A percentile compares a stretch with the other conserved stretches of the same genome.
Evolutionary conservation across 768 basidiomycete species (phyloP).

Genomic region (Exidia glandulosa): DNA sequence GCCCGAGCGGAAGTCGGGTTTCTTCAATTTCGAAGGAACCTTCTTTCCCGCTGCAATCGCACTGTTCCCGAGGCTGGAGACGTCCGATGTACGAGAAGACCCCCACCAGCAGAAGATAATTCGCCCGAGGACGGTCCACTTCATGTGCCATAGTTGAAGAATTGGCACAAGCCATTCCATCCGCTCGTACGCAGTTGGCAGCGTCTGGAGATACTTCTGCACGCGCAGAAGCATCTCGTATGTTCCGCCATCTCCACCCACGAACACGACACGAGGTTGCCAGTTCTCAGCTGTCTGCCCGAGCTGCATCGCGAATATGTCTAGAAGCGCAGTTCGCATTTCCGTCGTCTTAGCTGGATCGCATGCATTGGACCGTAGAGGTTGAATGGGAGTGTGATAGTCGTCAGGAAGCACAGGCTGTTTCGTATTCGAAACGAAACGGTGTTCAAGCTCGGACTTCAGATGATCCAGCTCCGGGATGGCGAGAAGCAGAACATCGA

Average conservation of each 20-base stretch:
- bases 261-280: background rate
- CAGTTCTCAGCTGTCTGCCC: background rate
- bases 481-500: slow-evolving; percentile 18
- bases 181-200: no score
- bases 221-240: slow-evolving; percentile 1
- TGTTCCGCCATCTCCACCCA: slow-evolving; percentile 8
- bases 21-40: slow-evolving; percentile 8
- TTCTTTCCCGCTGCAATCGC: slow-evolving; percentile 3
- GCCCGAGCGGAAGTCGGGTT: slow-evolving; percentile 9
- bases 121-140: no score
- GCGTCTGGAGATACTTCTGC: no score
- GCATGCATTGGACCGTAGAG: slow-evolving; percentile 19
- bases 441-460: slow-evolving; percentile 10
- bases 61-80: slow-evolving; percentile 8
- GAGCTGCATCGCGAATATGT: slow-evolving; percentile 10
- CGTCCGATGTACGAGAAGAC: slow-evolving; percentile 3
- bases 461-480: slow-evolving; percentile 25
- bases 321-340: slow-evolving; percentile 16
- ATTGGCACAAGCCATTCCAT: no score
- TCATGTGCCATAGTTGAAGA: no score
- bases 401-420: slow-evolving; percentile 12
- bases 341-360: slow-evolving; percentile 7
- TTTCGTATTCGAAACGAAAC: slow-evolving; percentile 16
- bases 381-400: slow-evolving; percentile 2
- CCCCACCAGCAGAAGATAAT: no score